Percentiles rank a stretch among this genome's conserved stretches.
Conservation (phyloP, 2,329 filamentous ascomycete species). For the Botrytis cinerea region DNA sequence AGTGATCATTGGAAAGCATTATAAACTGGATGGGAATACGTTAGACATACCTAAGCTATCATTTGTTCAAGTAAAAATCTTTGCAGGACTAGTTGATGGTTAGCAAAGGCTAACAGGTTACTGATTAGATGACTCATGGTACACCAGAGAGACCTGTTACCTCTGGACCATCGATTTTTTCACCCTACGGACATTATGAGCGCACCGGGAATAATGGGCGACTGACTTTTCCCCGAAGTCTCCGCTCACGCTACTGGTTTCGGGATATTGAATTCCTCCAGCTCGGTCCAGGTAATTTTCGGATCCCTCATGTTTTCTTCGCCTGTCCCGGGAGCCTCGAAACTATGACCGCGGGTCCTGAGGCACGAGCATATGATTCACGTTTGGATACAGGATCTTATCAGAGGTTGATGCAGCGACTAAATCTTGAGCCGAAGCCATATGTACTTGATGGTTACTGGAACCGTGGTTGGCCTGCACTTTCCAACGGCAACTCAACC, state of each 20-base stretch:
- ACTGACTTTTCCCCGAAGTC: neutral
- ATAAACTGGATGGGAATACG: neutral
- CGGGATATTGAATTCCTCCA: neutral
- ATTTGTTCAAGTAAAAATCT: neutral
- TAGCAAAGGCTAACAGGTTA: neutral
- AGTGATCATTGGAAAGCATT: neutral
- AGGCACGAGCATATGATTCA: neutral
- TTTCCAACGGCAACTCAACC: neutral
- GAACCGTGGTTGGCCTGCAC: neutral
- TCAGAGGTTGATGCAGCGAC: conserved; percentile 4
- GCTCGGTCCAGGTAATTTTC: neutral
- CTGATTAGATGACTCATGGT: conserved; percentile 1
- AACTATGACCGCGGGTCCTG: neutral
- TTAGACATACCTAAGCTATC: neutral
- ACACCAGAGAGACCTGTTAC: neutral
- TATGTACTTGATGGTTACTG: neutral
- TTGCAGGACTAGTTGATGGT: neutral
- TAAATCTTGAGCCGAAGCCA: neutral
- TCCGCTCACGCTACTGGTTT: neutral
- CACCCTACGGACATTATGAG: neutral
- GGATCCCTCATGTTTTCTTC: conserved; percentile 4
- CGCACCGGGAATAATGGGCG: rapidly evolving
- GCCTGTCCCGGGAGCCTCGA: neutral
- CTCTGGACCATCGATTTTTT: neutral
- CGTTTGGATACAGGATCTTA: conserved; percentile 6